Percentiles rank a stretch among this genome's conserved stretches.
Conservation (phyloP, 1,139 yeast species). For the Hansenula sp. region DNA sequence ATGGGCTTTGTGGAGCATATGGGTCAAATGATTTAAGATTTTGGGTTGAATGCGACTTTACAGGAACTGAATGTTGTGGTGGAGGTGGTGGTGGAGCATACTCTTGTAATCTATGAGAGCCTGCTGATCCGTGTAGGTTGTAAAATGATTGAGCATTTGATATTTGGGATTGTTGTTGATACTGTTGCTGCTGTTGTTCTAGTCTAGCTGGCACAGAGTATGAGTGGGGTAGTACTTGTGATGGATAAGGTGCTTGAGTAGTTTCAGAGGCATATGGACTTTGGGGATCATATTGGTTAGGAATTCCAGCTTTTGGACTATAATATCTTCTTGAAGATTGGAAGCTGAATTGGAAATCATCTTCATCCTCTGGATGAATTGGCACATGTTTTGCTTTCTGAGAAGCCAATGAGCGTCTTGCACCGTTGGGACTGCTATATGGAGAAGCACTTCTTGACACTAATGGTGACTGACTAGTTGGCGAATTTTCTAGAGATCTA, state of each 20-base stretch:
- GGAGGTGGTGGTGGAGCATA: conserved; percentile 9
- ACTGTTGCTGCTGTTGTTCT: conserved; percentile 3
- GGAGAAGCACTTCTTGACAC: not conserved
- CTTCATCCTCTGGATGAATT: conserved; percentile 4
- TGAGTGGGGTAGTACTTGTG: conserved; percentile 18
- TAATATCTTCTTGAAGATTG: conserved; percentile 21
- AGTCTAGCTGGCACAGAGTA: conserved; percentile 19
- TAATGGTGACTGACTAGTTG: not conserved
- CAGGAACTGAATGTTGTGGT: conserved; percentile 18
- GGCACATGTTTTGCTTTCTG: not conserved
- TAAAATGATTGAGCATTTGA: not conserved
- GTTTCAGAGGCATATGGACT: conserved; percentile 8
- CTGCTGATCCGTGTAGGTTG: not conserved
- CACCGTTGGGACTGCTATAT: not conserved
- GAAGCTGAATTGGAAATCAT: conserved; percentile 23
- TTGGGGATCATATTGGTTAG: conserved; percentile 5
- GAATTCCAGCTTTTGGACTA: not conserved
- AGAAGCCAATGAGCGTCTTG: not conserved
- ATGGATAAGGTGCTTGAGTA: not conserved
- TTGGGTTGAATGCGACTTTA: conserved; percentile 14
- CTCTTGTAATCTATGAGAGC: not conserved
- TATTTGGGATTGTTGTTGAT: not conserved
- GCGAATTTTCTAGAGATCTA: conserved; percentile 1
- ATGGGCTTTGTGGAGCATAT: conserved; percentile 7
- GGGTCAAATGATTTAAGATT: conserved; percentile 8